Conservation (phyloP, 345 rosid species). For the Hibiscus trionum region DNA sequence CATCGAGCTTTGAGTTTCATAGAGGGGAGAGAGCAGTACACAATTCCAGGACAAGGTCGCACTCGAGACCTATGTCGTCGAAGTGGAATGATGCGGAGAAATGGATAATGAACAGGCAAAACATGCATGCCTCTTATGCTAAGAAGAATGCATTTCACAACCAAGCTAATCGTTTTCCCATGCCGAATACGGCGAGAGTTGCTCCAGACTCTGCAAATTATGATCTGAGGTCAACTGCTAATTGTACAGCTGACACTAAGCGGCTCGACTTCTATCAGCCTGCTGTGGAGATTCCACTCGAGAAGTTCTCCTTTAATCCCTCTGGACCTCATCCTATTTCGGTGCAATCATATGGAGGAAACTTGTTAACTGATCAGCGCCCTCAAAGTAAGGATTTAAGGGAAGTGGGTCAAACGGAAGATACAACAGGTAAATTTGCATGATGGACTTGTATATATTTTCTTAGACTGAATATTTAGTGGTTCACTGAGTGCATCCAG, state of each 20-base stretch:
- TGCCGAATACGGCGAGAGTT: slow-evolving; percentile 31
- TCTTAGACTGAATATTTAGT: not conserved
- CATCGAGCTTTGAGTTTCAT: slow-evolving; percentile 75
- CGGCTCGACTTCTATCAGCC: slow-evolving; percentile 40
- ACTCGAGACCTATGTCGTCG: slow-evolving; percentile 52
- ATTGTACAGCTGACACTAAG: slow-evolving; percentile 31
- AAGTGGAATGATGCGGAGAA: slow-evolving; percentile 82
- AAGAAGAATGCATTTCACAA: slow-evolving; percentile 39
- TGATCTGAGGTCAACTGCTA: slow-evolving; percentile 25
- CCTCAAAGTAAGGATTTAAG: slow-evolving; percentile 51
- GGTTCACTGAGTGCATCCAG: not conserved
- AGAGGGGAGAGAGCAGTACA: slow-evolving; percentile 44
- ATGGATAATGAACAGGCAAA: slow-evolving; percentile 67
- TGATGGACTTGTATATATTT: not conserved
- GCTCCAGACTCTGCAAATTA: slow-evolving; percentile 37
- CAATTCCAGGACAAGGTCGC: slow-evolving; percentile 30
- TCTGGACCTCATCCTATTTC: slow-evolving; percentile 21
- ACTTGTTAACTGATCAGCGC: slow-evolving; percentile 25
- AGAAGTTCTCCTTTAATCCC: slow-evolving; percentile 47
- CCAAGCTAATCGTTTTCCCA: slow-evolving; percentile 37
- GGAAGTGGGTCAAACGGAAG: slow-evolving; percentile 32
- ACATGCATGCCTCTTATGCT: slow-evolving; percentile 23
- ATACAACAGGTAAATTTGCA: slow-evolving; percentile 35
- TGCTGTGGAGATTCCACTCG: slow-evolving; percentile 27
- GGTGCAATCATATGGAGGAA: slow-evolving; percentile 28